Evolutionary conservation across 1,284 basidiomycete species (phyloP).

Genomic region (Garcileccinum viscosum): DNA sequence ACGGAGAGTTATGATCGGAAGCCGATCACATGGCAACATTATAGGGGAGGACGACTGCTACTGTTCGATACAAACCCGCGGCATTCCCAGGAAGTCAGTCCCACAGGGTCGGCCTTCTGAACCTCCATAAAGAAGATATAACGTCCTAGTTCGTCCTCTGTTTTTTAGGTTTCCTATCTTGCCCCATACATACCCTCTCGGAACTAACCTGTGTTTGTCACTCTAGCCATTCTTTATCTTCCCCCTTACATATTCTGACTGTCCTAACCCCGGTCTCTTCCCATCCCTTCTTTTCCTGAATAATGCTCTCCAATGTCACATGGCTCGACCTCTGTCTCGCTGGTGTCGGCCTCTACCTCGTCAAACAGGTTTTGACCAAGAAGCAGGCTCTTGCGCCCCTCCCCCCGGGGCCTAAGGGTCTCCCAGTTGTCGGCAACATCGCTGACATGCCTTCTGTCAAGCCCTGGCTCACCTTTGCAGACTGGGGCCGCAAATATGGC

Average conservation of each 20-base stretch:
- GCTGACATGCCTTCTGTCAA: constrained; percentile 41
- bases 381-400: constrained; percentile 27
- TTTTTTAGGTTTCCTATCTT: constrained; percentile 3
- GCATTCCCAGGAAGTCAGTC: constrained; percentile 26
- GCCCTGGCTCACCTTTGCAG: constrained; percentile 40
- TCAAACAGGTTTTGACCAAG: constrained; percentile 33
- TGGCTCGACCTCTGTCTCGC: constrained; percentile 42
- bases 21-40: constrained; percentile 15
- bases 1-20: neutral
- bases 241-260: neutral
- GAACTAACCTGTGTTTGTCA: neutral
- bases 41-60: constrained; percentile 11
- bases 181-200: constrained; percentile 2
- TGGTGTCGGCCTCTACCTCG: constrained; percentile 35
- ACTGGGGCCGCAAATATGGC: constrained; percentile 43
- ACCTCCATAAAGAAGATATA: constrained; percentile 29
- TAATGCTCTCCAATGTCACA: constrained; percentile 33
- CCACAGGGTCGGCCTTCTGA: constrained; percentile 13
- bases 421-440: constrained; percentile 41
- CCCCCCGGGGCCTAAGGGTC: constrained; percentile 39
- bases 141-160: constrained; percentile 7
- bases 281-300: neutral
- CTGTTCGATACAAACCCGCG: constrained; percentile 22
- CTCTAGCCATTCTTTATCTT: constrained; percentile 22
- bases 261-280: neutral